Conservation (phyloP, 495 filamentous ascomycete species). For the Aspergillus avenaceus region DNA sequence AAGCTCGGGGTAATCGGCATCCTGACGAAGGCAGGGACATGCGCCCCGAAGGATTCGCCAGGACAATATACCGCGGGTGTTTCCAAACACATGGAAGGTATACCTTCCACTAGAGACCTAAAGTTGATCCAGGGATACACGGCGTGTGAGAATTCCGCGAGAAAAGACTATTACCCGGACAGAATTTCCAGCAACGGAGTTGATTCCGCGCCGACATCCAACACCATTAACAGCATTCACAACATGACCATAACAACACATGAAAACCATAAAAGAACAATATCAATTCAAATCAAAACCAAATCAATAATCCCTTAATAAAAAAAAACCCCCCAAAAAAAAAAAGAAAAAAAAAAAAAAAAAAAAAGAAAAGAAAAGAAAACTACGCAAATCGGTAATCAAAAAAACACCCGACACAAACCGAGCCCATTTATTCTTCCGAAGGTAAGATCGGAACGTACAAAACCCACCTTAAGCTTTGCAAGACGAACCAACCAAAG, state of each 20-base stretch:
- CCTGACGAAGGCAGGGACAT: no score
- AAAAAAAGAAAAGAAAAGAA: no score
- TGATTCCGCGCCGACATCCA: not conserved
- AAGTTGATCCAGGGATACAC: not conserved
- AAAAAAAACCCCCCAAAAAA: not conserved
- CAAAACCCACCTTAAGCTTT: not conserved
- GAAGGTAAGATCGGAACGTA: not conserved
- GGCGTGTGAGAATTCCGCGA: conserved; percentile 38
- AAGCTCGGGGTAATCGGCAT: no score
- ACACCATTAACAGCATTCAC: no score
- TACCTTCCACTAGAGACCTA: not conserved
- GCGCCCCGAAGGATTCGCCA: no score
- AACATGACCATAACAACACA: no score
- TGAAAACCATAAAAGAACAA: no score
- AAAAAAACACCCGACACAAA: not conserved
- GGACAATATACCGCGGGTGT: no score
- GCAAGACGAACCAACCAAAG: not conserved
- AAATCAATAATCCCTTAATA: not conserved
- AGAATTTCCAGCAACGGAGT: not conserved
- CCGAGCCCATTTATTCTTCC: not conserved
- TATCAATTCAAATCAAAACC: not conserved
- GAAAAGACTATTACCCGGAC: not conserved
- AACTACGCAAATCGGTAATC: not conserved
- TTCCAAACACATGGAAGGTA: no score
- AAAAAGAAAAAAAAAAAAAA: no score